phyloP scores from a whole-genome alignment of 2,329 filamentous ascomycete genomes.

The Corniculantispora saksenae region DNA sequence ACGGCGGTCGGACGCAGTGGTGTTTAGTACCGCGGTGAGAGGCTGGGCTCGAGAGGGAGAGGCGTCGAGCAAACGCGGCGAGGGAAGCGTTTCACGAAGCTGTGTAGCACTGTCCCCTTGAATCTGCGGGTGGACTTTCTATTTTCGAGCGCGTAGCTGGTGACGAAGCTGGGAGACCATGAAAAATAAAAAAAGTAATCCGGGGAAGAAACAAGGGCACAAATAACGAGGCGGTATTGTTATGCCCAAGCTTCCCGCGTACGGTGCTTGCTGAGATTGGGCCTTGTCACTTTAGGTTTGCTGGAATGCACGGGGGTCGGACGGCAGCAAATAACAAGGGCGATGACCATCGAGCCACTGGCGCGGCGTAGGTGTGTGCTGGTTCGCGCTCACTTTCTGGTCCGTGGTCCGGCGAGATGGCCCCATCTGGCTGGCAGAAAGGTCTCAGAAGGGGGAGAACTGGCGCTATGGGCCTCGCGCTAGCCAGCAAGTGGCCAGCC shows the following conservation, averaged over 20 bases:
- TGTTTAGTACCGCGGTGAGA: neutral
- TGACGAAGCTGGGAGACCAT: neutral
- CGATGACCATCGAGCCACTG: constrained; percentile 11
- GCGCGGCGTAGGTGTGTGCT: neutral
- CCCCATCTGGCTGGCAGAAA: neutral
- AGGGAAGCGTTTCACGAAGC: constrained; percentile 16
- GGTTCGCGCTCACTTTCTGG: too few species aligned
- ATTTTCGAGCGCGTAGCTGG: neutral
- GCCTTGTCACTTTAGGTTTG: constrained; percentile 1
- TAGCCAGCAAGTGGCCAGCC: too few species aligned
- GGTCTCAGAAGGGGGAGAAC: constrained; percentile 11
- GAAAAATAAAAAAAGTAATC: neutral
- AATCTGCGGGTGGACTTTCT: neutral
- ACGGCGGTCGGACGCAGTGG: neutral
- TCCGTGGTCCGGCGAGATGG: neutral
- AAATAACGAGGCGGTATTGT: constrained; percentile 3
- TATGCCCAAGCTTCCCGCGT: constrained; percentile 3
- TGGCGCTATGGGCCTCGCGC: neutral
- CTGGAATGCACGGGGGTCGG: constrained; percentile 12
- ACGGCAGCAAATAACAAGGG: constrained; percentile 16
- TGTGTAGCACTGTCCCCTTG: constrained; percentile 14
- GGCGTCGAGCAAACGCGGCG: constrained; percentile 6
- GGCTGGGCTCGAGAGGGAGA: neutral
- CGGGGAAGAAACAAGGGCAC: neutral
- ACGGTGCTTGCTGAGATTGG: constrained; percentile 4